Conservation (phyloP, 805 yeast genomes). For the Myxozyma monticola region DNA sequence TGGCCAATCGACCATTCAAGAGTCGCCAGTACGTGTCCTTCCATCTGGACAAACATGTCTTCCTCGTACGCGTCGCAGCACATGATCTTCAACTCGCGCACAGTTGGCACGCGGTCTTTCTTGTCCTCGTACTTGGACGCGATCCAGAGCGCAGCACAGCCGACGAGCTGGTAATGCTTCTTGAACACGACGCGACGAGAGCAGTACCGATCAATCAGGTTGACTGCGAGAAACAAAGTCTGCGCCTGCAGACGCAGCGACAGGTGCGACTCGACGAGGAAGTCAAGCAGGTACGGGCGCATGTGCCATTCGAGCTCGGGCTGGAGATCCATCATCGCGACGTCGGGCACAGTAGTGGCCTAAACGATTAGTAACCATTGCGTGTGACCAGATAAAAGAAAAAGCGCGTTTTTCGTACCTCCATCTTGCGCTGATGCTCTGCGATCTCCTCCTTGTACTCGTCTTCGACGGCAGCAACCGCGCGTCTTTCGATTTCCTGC, state of each 20-base stretch:
- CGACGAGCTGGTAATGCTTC: conserved; percentile 86
- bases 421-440: conserved; percentile 40
- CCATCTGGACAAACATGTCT: conserved; percentile 71
- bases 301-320: conserved; percentile 78
- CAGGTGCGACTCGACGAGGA: conserved; percentile 64
- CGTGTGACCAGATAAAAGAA: not conserved
- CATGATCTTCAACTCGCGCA: conserved; percentile 66
- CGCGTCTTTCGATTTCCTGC: conserved; percentile 26
- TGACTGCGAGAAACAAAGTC: conserved; percentile 67
- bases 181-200: conserved; percentile 79
- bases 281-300: conserved; percentile 76
- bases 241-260: conserved; percentile 62
- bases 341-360: conserved; percentile 46
- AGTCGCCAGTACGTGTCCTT: conserved; percentile 66
- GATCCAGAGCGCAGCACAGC: conserved; percentile 90
- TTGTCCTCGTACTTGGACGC: conserved; percentile 82
- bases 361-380: not conserved
- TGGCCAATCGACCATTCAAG: conserved; percentile 72
- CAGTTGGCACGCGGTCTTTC: conserved; percentile 71
- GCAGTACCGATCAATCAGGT: conserved; percentile 86
- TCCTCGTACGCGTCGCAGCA: conserved; percentile 68
- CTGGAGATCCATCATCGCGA: conserved; percentile 74
- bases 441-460: conserved; percentile 43
- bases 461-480: conserved; percentile 31
- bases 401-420: conserved; percentile 22